Evolutionary conservation across 2,329 filamentous ascomycete genomes (phyloP).

Genomic region (Daldinia sp.): DNA sequence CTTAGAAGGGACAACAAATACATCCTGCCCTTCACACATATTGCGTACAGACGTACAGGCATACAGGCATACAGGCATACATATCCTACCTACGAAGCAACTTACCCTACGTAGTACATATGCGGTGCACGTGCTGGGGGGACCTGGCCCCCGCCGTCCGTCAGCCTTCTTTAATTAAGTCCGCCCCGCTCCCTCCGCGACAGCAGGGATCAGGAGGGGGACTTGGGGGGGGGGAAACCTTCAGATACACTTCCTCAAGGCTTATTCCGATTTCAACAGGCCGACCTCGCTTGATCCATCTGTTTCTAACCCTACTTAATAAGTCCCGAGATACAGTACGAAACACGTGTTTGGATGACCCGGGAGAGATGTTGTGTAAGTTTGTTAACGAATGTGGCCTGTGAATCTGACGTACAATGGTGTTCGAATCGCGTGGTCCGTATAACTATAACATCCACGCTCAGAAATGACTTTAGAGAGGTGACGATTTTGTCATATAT

Average conservation of each 20-base stretch:
- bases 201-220: slow-evolving; percentile 32
- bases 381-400: slow-evolving; percentile 5
- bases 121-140: slow-evolving; percentile 37
- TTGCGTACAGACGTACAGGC: slow-evolving; percentile 21
- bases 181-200: slow-evolving; percentile 45
- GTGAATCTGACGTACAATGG: slow-evolving; percentile 8
- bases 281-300: slow-evolving; percentile 39
- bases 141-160: slow-evolving; percentile 23
- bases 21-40: slow-evolving; percentile 18
- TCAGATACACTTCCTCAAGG: background rate
- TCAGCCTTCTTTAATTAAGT: slow-evolving; percentile 40
- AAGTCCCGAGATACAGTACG: slow-evolving; percentile 2
- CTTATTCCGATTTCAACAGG: slow-evolving; percentile 26
- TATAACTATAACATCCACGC: slow-evolving; percentile 3
- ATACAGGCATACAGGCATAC: no score
- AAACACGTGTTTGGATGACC: background rate
- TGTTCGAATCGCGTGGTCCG: slow-evolving; percentile 21
- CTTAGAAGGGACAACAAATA: slow-evolving; percentile 29
- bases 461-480: slow-evolving; percentile 10
- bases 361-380: slow-evolving; percentile 4
- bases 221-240: slow-evolving; percentile 24
- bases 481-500: slow-evolving; percentile 36
- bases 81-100: background rate
- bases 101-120: slow-evolving; percentile 17
- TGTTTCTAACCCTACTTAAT: slow-evolving; percentile 4